phyloP scores from a whole-genome alignment of 257 asterid species.

The Paulownia fortunei region DNA sequence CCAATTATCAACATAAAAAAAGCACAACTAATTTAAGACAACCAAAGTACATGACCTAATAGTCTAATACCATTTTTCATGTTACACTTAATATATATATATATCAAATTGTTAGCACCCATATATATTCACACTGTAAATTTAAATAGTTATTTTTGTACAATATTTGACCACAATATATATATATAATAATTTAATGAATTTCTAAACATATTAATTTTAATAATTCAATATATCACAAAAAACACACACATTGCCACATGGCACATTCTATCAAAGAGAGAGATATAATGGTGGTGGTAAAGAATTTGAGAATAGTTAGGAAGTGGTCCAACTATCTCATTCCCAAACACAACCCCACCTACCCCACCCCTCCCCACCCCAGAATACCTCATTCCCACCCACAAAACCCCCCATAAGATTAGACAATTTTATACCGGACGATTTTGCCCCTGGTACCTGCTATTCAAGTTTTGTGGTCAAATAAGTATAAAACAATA shows the following conservation, averaged over 20 bases:
- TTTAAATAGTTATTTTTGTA: too few species aligned
- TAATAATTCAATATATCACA: background rate
- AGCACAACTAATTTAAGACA: background rate
- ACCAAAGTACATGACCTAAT: background rate
- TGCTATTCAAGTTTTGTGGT: conserved; percentile 32
- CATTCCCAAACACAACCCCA: background rate
- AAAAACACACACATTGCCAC: conserved; percentile 27
- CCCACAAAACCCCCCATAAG: conserved; percentile 32
- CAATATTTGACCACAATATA: too few species aligned
- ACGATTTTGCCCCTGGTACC: conserved; percentile 36
- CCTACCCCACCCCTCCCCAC: background rate
- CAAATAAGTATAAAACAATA: conserved; percentile 26
- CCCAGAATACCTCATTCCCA: conserved; percentile 23
- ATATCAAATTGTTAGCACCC: background rate
- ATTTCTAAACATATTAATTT: background rate
- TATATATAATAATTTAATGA: too few species aligned
- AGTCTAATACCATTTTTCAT: background rate
- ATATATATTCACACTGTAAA: background rate
- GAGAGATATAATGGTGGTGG: conserved; percentile 41
- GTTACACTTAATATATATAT: background rate
- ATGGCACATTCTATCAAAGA: conserved; percentile 45
- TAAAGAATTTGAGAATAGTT: conserved; percentile 38
- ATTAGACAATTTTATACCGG: conserved; percentile 28
- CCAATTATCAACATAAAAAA: conserved; percentile 1
- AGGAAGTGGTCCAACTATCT: conserved; percentile 50